phyloP scores from a whole-genome alignment of 2,329 filamentous ascomycete genomes.

The Beauveria pseudobassiana region DNA sequence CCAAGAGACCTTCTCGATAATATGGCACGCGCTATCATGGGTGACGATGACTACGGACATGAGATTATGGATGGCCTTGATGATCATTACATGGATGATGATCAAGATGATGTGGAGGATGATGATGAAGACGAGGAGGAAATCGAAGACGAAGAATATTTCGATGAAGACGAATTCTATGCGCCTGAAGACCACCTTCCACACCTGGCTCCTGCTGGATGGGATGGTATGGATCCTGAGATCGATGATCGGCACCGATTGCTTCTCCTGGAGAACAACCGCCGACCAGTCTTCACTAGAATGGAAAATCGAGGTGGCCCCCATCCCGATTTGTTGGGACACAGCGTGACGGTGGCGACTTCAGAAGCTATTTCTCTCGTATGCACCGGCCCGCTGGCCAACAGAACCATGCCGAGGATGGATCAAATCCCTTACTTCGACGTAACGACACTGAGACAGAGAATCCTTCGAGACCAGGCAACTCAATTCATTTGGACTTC shows the following conservation, averaged over 20 bases:
- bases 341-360: conserved; percentile 46
- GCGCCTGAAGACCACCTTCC: conserved; percentile 40
- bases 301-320: conserved; percentile 49
- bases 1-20: conserved; percentile 40
- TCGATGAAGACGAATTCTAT: conserved; percentile 50
- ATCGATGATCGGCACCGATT: conserved; percentile 40
- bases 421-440: conserved; percentile 78
- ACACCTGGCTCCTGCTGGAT: conserved; percentile 44
- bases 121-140: conserved; percentile 64
- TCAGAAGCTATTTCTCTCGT: conserved; percentile 42
- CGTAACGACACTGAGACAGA: conserved; percentile 43
- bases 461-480: conserved; percentile 37
- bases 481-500: conserved; percentile 47
- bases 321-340: conserved; percentile 44
- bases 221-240: conserved; percentile 49
- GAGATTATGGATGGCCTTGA: conserved; percentile 45
- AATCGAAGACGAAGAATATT: conserved; percentile 59
- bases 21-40: conserved; percentile 49
- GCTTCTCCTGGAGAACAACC: conserved; percentile 44
- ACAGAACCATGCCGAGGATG: conserved; percentile 60
- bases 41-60: conserved; percentile 45
- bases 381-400: conserved; percentile 46
- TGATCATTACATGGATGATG: conserved; percentile 46
- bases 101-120: conserved; percentile 51
- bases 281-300: conserved; percentile 26